Base-by-base conservation (phyloP, 2,329 filamentous ascomycete species). In the Hymenoscyphus albidus region DNA sequence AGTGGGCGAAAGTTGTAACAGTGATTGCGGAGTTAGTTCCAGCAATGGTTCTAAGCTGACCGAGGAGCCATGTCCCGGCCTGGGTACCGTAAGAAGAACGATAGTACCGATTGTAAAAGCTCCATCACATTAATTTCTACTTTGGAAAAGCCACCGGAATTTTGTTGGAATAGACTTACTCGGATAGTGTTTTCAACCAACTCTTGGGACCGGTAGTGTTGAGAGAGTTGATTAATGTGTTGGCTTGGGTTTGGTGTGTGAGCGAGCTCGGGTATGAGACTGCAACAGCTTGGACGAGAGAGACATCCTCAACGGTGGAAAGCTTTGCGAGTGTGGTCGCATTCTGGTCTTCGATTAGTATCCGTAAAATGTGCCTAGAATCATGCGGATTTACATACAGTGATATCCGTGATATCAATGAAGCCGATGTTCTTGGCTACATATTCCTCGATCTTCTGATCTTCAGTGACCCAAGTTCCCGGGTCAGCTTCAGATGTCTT, bases 351-450 rank as follows among this genome's bases (percentile, higher is more conserved):
- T 51, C 1, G 22, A 10, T 48, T 13, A 42, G 13, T n/a, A 48
- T 18, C 5, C 18, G 13, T 2, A 12, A 3, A 16, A 60, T 60
- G 2, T 12, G 31, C 31, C 16, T 42, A 4, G n/a, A 10, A 13
- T 18, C 5, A 35, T 2, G 31, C 9, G n/a, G 16, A 51, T 40
- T 22, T 14, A 12, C 35, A n/a, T 62, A 65, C 64, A 59, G 64
- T 61, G 58, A 68, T 65, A 27, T 66, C 62, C 7, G 67, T 68
- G 38, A 67, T 62, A 38, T 68, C 67, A 58, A 68, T 65, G 56
- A 68, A 67, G 13, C 63, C 58, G 22, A 67, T 64, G 38, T 64
- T 67, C 58, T 67, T 67, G 4, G 65, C 40, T 12, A 64, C 61
- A 58, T 66, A 66, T 35, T 66, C 27, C 35, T 44, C 58, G 39